phyloP scores from a whole-genome alignment of 2,329 filamentous ascomycete species.

The Alternaria hordeiaustralica region DNA sequence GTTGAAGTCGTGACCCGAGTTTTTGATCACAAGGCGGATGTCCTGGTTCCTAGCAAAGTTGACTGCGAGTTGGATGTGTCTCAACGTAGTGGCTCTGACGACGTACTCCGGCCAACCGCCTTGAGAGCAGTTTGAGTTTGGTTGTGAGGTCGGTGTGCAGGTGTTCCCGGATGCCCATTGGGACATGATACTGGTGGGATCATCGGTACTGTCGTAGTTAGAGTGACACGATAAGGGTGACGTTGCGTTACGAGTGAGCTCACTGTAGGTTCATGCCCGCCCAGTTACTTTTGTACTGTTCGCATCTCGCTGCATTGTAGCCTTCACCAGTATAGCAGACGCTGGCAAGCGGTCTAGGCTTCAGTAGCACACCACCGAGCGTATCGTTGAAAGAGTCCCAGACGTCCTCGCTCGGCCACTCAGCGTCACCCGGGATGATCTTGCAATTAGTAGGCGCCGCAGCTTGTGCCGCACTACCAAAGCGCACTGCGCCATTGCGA shows the following conservation, averaged over 20 bases:
- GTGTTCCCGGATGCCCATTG: conserved; percentile 32
- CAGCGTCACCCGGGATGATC: conserved; percentile 23
- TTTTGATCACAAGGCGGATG: conserved; percentile 41
- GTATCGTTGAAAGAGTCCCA: conserved; percentile 33
- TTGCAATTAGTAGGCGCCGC: conserved; percentile 20
- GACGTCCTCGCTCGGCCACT: conserved; percentile 29
- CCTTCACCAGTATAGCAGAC: conserved; percentile 30
- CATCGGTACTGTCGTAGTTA: conserved; percentile 23
- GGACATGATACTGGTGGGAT: conserved; percentile 30
- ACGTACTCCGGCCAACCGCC: conserved; percentile 36
- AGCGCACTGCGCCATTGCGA: conserved; percentile 21
- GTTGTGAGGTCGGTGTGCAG: conserved; percentile 49
- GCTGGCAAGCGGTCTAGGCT: conserved; percentile 28
- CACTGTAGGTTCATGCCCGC: conserved; percentile 27
- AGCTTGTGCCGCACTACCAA: conserved; percentile 8
- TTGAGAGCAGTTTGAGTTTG: conserved; percentile 32
- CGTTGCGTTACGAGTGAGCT: neutral
- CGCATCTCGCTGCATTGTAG: conserved; percentile 26
- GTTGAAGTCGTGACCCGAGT: conserved; percentile 39
- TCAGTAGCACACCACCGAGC: conserved; percentile 30
- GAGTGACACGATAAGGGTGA: neutral
- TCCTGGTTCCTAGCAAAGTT: conserved; percentile 42
- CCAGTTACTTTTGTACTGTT: conserved; percentile 23
- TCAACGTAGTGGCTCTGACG: conserved; percentile 28
- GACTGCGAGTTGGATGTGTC: conserved; percentile 35